Evolutionary conservation across 2,329 filamentous ascomycete species (phyloP).

Genomic region (Coniochaeta sp.): DNA sequence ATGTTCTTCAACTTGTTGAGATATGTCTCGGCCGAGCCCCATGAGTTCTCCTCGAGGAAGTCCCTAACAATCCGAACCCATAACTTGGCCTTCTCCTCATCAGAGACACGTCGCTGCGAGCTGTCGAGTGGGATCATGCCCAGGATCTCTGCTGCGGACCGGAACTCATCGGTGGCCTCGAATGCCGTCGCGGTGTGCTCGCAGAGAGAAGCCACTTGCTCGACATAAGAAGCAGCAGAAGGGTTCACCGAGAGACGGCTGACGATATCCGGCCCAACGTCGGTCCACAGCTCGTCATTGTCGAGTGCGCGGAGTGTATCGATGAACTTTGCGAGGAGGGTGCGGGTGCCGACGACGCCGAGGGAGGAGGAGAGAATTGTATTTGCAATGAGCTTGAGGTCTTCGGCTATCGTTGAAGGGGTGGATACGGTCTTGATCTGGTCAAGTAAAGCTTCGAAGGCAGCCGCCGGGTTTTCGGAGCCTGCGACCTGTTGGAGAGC

Average conservation of each 20-base stretch:
- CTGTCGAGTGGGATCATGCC: slow-evolving; percentile 82
- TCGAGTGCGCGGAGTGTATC: slow-evolving; percentile 50
- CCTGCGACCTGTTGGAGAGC: slow-evolving; percentile 10
- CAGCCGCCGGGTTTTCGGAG: slow-evolving; percentile 7
- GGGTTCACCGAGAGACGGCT: slow-evolving; percentile 52
- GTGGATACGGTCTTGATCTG: slow-evolving; percentile 14
- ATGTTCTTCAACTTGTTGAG: slow-evolving; percentile 94
- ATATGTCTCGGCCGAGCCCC: slow-evolving; percentile 74
- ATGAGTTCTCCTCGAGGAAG: slow-evolving; percentile 91
- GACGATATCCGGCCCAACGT: slow-evolving; percentile 69
- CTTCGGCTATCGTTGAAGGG: slow-evolving; percentile 8
- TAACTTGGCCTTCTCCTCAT: slow-evolving; percentile 72
- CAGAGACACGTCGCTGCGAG: slow-evolving; percentile 75
- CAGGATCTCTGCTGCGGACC: slow-evolving; percentile 67
- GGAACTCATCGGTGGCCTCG: slow-evolving; percentile 75
- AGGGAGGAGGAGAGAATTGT: slow-evolving; percentile 12
- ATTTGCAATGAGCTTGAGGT: slow-evolving; percentile 17
- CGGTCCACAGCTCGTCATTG: slow-evolving; percentile 61
- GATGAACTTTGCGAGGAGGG: slow-evolving; percentile 16
- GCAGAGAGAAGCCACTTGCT: slow-evolving; percentile 73
- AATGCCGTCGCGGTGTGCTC: slow-evolving; percentile 77
- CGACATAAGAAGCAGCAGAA: slow-evolving; percentile 63
- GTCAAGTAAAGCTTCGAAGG: slow-evolving; percentile 14
- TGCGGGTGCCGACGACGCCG: slow-evolving; percentile 19
- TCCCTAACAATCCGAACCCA: slow-evolving; percentile 94